Evolutionary conservation across 306 rosid species (phyloP), one percentile per base, ranked within the genome.

Genomic region (Quercus engelmannii): DNA sequence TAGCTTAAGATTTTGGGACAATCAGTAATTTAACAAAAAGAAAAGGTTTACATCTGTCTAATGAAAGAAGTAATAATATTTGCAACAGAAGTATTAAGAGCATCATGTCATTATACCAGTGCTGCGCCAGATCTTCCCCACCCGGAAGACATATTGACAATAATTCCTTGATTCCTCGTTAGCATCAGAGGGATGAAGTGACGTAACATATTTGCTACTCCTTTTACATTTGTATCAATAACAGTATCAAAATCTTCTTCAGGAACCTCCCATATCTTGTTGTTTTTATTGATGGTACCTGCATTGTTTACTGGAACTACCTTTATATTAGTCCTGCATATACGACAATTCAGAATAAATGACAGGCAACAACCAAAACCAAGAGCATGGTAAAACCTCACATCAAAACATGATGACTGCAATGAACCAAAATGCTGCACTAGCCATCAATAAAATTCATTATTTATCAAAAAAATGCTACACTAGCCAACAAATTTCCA

Each of bases 41-140:
- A 67, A 19, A 17, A 59, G 14, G 28, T 1, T 2, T 19, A 54
- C 74, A 61, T 64, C 51, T 17, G 11, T 55, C 51, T 67, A 19
- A 67, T n/a, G 26, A 33, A 67, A 67, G 51, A 33, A 19, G 38
- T 1, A 6, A 33, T 33, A 7, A 6, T 35, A 67, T 67, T 19
- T 67, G 52, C 20, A 31, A 64, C 28, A 30, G 1, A 49, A 1
- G 54, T 17, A 54, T 8, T 28, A 18, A 28, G 30, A 78, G 38
- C 15, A 69, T 41, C 57, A 28, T 70, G 23, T 51, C 71, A 33
- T 76, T 77, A 30, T 52, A 87, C 97, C 76, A 91, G 87, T 8
- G 99, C 97, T 11, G 99, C 99, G 35, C 93, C 97, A 3, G 97
- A 91, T 74, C 99, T 88, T 41, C 99, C 99, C 99, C 99, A 94